Evolutionary conservation across 2,329 filamentous ascomycete genomes (phyloP), one percentile per base, ranked within the genome.

Genomic region (Aspergillus ochraceus): DNA sequence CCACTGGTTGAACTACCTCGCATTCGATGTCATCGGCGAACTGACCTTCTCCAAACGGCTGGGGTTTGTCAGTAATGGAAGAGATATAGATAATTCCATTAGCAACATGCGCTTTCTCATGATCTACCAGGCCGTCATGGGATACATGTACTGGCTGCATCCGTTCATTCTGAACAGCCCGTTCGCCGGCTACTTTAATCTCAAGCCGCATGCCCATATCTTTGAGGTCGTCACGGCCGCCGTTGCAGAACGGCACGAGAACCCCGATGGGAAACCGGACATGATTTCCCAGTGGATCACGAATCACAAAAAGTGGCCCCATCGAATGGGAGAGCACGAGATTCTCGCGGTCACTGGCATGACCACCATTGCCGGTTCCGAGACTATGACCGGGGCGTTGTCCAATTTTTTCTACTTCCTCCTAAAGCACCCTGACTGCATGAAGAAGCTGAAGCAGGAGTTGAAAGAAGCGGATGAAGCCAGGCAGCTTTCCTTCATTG

Each of bases 1-100:
- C 30, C 57, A 72, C 26, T 79, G 74, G 73, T 76, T 81, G 55
- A 79, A 74, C 55, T 79, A 71, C 60, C 68, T 74, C 55, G 71
- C 74, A 29, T 76, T 74, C 47, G 74, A 76, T 49, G 71, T 73
- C 29, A 63, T 74, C 20, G 74, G 74, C n/a, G 70, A 76, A 57
- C 69, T 74, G 11, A 75, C 67, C 3, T 76, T 76, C 62, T 74
- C 71, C 47, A 71, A 70, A 36, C 70, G 69, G 2, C 75, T 76
- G 57, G 71, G 74, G 9, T 77, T 77, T 57, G 49, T 76, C 0
- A 64, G 71, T 22, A 59, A 60, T 4, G 73, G 73, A 26, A 66
- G 59, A 9, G 74, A 77, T 59, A 68, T 77, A 52, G 70, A 75
- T 24, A 67, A 73, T 49, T 72, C 76, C 24, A 74, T 80, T 52